Evolutionary conservation across 306 rosid species (phyloP), one percentile per base, ranked within the genome.

Genomic region (Malus sylvestris): DNA sequence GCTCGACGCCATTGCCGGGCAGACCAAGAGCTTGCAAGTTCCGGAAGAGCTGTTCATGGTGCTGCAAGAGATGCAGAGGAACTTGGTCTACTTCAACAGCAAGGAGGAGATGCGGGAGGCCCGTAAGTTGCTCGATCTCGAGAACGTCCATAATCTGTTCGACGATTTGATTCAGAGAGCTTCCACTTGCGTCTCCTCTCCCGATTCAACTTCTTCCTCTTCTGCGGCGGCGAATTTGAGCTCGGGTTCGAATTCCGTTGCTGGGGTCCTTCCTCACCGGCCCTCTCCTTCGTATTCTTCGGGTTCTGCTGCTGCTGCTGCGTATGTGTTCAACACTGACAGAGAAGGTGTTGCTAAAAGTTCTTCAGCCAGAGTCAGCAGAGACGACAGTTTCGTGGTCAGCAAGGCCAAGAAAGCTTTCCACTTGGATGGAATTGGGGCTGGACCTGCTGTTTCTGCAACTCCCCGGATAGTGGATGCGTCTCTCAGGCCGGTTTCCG

Each of bases 91-190:
- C 67, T 89, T 83, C 72, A 86, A 89, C 19, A 84, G 89, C 85
- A 81, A 73, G 68, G 91, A 91, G 67, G 89, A 91, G 75, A 93
- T 83, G 80, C 79, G 88, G 70, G 96, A 93, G 71, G 95, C 96
- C 33, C 5, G 84, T 64, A 85, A 85, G 76, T 72, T 93, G 38
- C 88, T 93, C 74, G 98, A 93, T 81, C 91, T 91, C 27, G 98
- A 93, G 22, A 81, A 81, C 73, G 63, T 89, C 68, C 92, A 90
- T 59, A 74, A 67, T 2, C 81, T 91, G 81, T 91, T 91, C 78
- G 98, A 93, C 44, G 89, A 91, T 67, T 82, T 89, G 40, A 82
- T 93, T 82, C 98, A 89, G 82, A 87, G 93, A 84, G 95, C 96
- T 58, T 91, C 98, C 14, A 86, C 71, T n/a, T 89, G 94, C 61